Percentiles rank a stretch among this genome's conserved stretches.
Evolutionary conservation across 352 stramenopile genomes (phyloP).

Genomic region (Phytophthora ohioensis): DNA sequence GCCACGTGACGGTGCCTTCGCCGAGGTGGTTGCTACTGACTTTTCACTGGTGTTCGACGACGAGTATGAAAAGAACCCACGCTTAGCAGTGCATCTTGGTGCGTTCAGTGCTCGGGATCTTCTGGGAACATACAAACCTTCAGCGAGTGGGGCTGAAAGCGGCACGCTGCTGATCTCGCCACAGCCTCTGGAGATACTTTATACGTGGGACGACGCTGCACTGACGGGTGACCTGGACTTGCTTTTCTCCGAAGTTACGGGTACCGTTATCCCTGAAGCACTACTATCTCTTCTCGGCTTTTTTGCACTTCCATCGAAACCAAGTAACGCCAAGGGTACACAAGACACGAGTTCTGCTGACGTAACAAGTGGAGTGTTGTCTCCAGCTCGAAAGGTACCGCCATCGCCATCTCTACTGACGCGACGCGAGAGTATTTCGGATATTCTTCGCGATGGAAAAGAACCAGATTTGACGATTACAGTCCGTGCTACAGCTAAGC

Average conservation of each 20-base stretch:
- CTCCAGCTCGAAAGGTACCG: conserved; percentile 1
- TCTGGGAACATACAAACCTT: conserved; percentile 34
- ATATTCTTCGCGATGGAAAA: conserved; percentile 56
- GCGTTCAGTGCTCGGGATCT: conserved; percentile 53
- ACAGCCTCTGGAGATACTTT: conserved; percentile 52
- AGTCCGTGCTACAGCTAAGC: conserved; percentile 51
- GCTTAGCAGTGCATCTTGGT: conserved; percentile 50
- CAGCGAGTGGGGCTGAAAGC: conserved; percentile 2
- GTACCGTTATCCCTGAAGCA: conserved; percentile 61
- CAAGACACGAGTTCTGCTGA: conserved; percentile 3
- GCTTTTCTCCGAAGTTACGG: conserved; percentile 54
- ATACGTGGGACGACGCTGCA: conserved; percentile 65
- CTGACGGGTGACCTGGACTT: conserved; percentile 63
- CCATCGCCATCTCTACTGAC: conserved; percentile 37
- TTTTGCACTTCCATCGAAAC: conserved; percentile 53
- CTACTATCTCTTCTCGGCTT: conserved; percentile 61
- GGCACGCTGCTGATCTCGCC: conserved; percentile 54
- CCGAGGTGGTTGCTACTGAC: conserved; percentile 41
- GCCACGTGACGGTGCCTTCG: conserved; percentile 23
- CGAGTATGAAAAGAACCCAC: conserved; percentile 55
- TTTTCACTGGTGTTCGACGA: conserved; percentile 50
- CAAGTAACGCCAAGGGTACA: conserved; percentile 4
- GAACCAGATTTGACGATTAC: conserved; percentile 59
- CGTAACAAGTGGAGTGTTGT: conserved; percentile 10
- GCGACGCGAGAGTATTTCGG: conserved; percentile 58